A percentile compares a stretch with the other conserved stretches of the same genome.
These are phyloP conservation scores for Arctium minus DNA, from an alignment of 129 eudicot genomes.

Conservation along the genomic window DNA sequence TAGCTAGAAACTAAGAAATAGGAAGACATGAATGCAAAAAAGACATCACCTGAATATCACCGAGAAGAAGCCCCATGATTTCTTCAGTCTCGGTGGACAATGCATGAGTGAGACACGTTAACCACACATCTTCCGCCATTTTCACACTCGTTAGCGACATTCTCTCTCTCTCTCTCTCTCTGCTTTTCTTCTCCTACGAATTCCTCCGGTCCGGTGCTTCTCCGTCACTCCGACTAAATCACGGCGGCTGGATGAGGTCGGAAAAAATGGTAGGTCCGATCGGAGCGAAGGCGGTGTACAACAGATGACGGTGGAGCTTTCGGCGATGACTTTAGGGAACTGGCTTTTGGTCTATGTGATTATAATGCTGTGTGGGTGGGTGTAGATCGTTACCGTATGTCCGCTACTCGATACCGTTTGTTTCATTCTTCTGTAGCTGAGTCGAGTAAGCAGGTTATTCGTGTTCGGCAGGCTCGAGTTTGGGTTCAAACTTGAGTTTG, in stretches of 20 bases:
- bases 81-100: conserved; percentile 99
- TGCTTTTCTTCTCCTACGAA: background rate
- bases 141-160: conserved; percentile 91
- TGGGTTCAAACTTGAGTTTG: too few relatives aligned
- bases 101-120: conserved; percentile 91
- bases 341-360: conserved; percentile 4
- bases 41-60: conserved; percentile 77
- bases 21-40: background rate
- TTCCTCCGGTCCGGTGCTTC: conserved; percentile 10
- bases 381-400: conserved; percentile 15
- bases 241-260: background rate
- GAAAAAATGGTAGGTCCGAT: conserved; percentile 21
- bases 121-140: conserved; percentile 98
- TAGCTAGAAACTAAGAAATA: background rate
- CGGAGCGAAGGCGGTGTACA: conserved; percentile 11
- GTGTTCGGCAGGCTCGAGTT: too few relatives aligned
- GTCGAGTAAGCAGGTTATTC: too few relatives aligned
- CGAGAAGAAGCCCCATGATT: conserved; percentile 99
- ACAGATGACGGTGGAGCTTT: conserved; percentile 5
- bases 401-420: conserved; percentile 10
- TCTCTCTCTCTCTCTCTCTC: background rate
- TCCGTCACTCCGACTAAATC: background rate
- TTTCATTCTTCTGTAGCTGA: background rate
- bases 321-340: conserved; percentile 29
- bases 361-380: conserved; percentile 11